These are phyloP conservation scores for Chlorella sorokiniana DNA, from an alignment of 139 green algal species.

Conservation along the genomic window DNA sequence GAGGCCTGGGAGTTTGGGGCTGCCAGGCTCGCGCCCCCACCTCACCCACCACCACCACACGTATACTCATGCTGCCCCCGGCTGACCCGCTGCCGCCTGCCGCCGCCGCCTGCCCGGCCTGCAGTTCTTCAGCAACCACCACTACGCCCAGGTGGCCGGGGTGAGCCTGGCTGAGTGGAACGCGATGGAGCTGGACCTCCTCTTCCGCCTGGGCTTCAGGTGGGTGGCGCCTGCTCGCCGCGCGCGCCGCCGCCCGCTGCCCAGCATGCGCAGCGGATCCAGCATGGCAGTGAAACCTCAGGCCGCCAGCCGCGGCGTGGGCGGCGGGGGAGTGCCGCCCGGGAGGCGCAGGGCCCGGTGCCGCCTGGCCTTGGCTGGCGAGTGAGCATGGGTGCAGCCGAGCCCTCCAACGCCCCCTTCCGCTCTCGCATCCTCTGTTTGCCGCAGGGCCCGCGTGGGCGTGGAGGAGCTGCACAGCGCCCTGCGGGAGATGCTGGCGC, in stretches of 20 bases:
- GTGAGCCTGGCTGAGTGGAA: conserved; percentile 79
- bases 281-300: too few relatives aligned
- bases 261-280: too few relatives aligned
- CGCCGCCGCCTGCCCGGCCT: neutral
- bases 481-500: neutral
- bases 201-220: conserved; percentile 37
- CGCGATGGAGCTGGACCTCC: conserved; percentile 75
- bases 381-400: too few relatives aligned
- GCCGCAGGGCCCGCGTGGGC: neutral
- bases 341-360: too few relatives aligned
- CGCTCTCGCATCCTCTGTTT: neutral
- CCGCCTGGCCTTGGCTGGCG: too few relatives aligned
- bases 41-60: neutral
- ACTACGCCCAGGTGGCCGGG: conserved; percentile 76
- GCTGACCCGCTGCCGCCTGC: too few relatives aligned
- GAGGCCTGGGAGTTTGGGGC: neutral
- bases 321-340: too few relatives aligned
- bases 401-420: too few relatives aligned
- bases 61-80: too few relatives aligned
- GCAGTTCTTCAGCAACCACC: conserved; percentile 77
- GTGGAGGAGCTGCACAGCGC: neutral
- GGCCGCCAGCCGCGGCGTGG: too few relatives aligned
- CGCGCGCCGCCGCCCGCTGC: too few relatives aligned
- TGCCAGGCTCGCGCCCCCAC: neutral
- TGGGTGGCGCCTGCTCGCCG: too few relatives aligned